phyloP scores from a whole-genome alignment of 1,139 yeast species.

The Taphrina sp. region DNA sequence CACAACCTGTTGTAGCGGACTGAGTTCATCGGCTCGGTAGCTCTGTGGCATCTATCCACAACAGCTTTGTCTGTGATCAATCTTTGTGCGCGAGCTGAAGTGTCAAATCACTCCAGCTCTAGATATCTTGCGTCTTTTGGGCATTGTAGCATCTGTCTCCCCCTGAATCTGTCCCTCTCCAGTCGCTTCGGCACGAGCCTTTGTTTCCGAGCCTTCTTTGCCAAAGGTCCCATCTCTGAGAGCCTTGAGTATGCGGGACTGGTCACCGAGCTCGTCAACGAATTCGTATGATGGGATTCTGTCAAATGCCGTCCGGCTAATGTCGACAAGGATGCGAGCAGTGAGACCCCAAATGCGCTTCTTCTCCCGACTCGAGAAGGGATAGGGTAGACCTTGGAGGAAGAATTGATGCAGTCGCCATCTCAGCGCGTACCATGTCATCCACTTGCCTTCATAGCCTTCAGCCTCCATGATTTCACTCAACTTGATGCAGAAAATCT shows the following conservation, averaged over 20 bases:
- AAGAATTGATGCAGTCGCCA: constrained; percentile 41
- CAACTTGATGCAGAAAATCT: constrained; percentile 43
- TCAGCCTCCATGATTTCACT: constrained; percentile 41
- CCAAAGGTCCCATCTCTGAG: constrained; percentile 14
- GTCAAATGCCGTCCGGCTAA: constrained; percentile 60
- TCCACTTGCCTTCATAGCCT: constrained; percentile 44
- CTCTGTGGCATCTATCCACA: too few relatives aligned
- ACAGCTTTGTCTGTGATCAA: too few relatives aligned
- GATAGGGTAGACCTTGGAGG: constrained; percentile 41
- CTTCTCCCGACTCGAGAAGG: constrained; percentile 3
- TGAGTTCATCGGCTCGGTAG: too few relatives aligned
- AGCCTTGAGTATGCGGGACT: constrained; percentile 12
- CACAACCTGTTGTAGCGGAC: too few relatives aligned
- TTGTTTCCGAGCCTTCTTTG: neutral
- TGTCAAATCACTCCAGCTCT: too few relatives aligned
- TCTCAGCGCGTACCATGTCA: constrained; percentile 45
- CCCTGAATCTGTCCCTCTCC: constrained; percentile 16
- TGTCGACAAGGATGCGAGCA: constrained; percentile 77
- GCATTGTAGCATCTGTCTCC: too few relatives aligned
- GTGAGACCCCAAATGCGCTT: constrained; percentile 87
- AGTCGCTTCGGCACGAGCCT: constrained; percentile 18
- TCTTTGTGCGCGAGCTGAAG: too few relatives aligned
- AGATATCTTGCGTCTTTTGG: too few relatives aligned
- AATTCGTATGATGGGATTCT: constrained; percentile 43
- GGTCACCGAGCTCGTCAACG: constrained; percentile 25